Percentiles rank a stretch among this genome's conserved stretches.
Conservation (phyloP, 2,329 filamentous ascomycete species). For the Fusarium sp. region DNA sequence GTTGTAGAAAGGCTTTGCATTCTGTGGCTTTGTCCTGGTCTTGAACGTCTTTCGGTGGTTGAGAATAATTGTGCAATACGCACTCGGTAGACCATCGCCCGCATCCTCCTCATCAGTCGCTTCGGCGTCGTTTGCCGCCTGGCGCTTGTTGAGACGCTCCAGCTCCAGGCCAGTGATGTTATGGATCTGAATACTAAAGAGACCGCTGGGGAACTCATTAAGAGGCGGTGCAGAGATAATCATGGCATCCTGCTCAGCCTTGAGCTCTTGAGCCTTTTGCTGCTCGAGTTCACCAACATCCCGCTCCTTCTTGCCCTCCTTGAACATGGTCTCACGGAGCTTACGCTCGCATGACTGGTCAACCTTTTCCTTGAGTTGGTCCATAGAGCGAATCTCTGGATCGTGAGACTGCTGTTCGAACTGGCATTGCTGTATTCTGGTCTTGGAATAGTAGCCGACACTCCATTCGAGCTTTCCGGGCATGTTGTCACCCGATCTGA, state of each 20-base stretch:
- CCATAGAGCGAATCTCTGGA: constrained; percentile 68
- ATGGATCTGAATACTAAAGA: constrained; percentile 80
- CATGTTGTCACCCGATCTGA: constrained; percentile 77
- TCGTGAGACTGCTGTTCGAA: constrained; percentile 74
- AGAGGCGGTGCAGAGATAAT: constrained; percentile 79
- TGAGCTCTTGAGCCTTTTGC: constrained; percentile 78
- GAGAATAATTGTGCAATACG: constrained; percentile 81
- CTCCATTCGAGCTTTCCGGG: constrained; percentile 79
- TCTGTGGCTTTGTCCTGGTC: constrained; percentile 84
- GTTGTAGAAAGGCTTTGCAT: constrained; percentile 84
- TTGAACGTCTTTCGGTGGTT: constrained; percentile 80
- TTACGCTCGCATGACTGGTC: constrained; percentile 70
- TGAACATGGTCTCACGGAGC: constrained; percentile 72
- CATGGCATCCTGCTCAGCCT: constrained; percentile 73
- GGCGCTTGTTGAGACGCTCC: constrained; percentile 71
- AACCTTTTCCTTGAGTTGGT: constrained; percentile 73
- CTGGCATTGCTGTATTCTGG: constrained; percentile 73
- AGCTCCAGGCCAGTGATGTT: constrained; percentile 80
- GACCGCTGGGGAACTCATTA: constrained; percentile 73
- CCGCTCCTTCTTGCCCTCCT: constrained; percentile 63
- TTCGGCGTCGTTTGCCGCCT: constrained; percentile 62
- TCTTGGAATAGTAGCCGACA: constrained; percentile 81
- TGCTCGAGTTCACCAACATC: constrained; percentile 76
- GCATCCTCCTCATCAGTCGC: constrained; percentile 71
- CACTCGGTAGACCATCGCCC: constrained; percentile 76